Evolutionary conservation across 768 basidiomycete genomes (phyloP).

Genomic region (Leccinellum luteum): DNA sequence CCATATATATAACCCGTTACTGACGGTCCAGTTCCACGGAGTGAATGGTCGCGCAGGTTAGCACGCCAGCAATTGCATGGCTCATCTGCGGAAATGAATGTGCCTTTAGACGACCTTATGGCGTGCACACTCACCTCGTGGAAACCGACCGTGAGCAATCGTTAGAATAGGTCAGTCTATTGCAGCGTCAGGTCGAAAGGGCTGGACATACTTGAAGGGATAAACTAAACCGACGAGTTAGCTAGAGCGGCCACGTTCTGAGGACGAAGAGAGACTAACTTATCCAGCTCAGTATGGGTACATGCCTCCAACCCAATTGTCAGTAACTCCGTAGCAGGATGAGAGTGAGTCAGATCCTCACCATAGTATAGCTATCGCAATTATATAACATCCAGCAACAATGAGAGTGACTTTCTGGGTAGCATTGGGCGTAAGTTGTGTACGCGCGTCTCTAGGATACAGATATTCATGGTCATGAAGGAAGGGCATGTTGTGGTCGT

Average conservation of each 20-base stretch:
- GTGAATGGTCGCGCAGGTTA: constrained; percentile 84
- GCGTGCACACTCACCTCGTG: constrained; percentile 60
- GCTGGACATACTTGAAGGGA: constrained; percentile 80
- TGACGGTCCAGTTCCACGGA: constrained; percentile 85
- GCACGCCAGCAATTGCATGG: constrained; percentile 75
- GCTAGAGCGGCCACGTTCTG: background rate
- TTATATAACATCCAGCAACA: constrained; percentile 71
- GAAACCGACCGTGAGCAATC: constrained; percentile 83
- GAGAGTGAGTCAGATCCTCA: constrained; percentile 30
- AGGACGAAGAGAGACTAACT: constrained; percentile 47
- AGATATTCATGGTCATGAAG: constrained; percentile 20
- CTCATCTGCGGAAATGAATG: constrained; percentile 57
- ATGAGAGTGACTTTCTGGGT: constrained; percentile 79
- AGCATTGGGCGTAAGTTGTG: constrained; percentile 56
- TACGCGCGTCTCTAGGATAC: constrained; percentile 24
- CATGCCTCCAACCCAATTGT: constrained; percentile 53
- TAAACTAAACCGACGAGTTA: constrained; percentile 54
- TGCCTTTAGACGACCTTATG: background rate
- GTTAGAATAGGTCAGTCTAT: constrained; percentile 31
- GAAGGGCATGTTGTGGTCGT: constrained; percentile 31
- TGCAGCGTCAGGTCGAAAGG: background rate
- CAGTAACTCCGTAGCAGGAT: background rate
- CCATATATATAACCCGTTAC: constrained; percentile 25
- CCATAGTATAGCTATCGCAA: constrained; percentile 81
- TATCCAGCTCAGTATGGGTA: constrained; percentile 67